Conservation (phyloP, 202 grass and related monocot species). For the Panicum hallii region DNA sequence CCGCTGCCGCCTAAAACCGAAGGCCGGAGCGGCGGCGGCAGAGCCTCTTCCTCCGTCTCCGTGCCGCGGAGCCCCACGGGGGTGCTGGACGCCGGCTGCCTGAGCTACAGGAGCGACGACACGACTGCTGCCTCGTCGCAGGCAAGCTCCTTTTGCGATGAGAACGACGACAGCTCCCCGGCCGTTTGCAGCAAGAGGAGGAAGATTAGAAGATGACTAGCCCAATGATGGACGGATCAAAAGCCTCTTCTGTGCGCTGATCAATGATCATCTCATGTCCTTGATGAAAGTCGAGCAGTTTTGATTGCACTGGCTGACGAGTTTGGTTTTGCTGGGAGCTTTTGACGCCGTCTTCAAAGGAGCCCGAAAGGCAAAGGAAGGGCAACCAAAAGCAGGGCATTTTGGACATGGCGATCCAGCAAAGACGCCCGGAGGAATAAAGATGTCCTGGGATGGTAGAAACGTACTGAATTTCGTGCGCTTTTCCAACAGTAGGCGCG, state of each 20-base stretch:
- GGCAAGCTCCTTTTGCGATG: constrained; percentile 33
- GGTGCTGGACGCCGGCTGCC: constrained; percentile 76
- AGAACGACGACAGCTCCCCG: constrained; percentile 53
- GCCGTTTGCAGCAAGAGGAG: constrained; percentile 80
- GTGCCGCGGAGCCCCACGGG: constrained; percentile 76
- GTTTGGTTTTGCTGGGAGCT: constrained; percentile 4
- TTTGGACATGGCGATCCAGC: constrained; percentile 42
- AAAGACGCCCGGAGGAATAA: constrained; percentile 47
- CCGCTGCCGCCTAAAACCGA: constrained; percentile 20
- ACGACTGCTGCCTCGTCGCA: constrained; percentile 38
- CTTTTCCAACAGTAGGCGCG: constrained; percentile 34
- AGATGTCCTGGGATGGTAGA: constrained; percentile 23
- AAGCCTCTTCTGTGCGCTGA: neutral
- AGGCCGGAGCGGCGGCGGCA: neutral
- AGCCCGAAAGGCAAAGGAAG: constrained; percentile 32
- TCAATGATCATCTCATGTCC: neutral
- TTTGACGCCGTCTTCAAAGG: constrained; percentile 43
- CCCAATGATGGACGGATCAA: constrained; percentile 40
- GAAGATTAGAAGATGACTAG: constrained; percentile 70
- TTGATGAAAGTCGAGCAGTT: constrained; percentile 42
- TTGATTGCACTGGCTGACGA: constrained; percentile 34
- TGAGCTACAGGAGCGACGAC: constrained; percentile 66
- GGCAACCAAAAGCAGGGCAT: constrained; percentile 53
- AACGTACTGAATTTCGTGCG: constrained; percentile 16
- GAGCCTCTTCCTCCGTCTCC: constrained; percentile 16